These are phyloP conservation scores for Chaetomium globosum DNA, from an alignment of 2,329 filamentous ascomycete genomes.

Conservation along the genomic window DNA sequence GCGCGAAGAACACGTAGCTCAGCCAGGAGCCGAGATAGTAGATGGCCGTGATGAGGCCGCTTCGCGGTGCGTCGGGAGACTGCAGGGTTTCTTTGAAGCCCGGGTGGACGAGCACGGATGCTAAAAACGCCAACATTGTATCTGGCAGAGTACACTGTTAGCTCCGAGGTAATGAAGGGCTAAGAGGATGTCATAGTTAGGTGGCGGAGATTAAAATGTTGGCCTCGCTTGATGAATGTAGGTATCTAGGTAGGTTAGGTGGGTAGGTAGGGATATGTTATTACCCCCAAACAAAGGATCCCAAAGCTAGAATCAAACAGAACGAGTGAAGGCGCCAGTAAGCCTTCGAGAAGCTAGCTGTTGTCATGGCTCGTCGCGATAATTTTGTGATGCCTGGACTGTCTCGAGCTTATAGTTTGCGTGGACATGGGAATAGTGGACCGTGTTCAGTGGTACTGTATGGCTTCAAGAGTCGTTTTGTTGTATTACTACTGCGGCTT, in stretches of 20 bases:
- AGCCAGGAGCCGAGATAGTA: slow-evolving; percentile 61
- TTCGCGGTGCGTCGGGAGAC: slow-evolving; percentile 49
- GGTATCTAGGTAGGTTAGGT: no score
- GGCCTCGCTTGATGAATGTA: neutral
- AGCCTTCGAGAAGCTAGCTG: slow-evolving; percentile 41
- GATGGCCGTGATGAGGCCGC: slow-evolving; percentile 57
- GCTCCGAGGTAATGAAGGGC: neutral
- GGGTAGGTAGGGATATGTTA: no score
- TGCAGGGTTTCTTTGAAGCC: slow-evolving; percentile 55
- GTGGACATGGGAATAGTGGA: neutral
- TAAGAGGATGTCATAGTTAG: neutral
- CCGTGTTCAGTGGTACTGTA: no score
- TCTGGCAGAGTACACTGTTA: slow-evolving; percentile 38
- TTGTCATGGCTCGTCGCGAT: neutral
- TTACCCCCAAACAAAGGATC: slow-evolving; percentile 60
- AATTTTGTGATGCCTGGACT: neutral
- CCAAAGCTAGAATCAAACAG: slow-evolving; percentile 58
- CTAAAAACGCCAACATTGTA: slow-evolving; percentile 62
- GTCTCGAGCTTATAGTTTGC: neutral
- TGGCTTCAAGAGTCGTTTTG: neutral
- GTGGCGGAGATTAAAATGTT: neutral
- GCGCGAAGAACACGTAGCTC: slow-evolving; percentile 58
- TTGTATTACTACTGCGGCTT: neutral
- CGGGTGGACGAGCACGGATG: slow-evolving; percentile 58
- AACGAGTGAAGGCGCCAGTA: slow-evolving; percentile 49